These are phyloP conservation scores for Cyberlindnera bimundalis DNA, from an alignment of 805 yeast species.

Conservation along the genomic window DNA sequence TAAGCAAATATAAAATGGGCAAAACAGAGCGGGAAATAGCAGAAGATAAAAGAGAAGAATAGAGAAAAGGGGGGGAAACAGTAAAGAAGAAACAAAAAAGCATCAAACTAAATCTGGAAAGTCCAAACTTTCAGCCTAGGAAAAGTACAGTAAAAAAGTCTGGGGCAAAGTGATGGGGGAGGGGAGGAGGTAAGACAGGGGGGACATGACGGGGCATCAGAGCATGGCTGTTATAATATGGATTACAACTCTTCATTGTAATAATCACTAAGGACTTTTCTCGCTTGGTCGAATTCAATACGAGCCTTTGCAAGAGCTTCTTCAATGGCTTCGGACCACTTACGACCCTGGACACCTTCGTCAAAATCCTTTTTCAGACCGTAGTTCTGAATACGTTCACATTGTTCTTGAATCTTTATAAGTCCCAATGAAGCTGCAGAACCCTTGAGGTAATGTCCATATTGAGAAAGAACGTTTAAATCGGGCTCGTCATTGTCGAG, in stretches of 20 bases:
- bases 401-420: constrained; percentile 73
- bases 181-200: neutral
- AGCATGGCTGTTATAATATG: neutral
- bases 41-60: no score
- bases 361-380: constrained; percentile 46
- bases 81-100: no score
- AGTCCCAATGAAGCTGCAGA: constrained; percentile 93
- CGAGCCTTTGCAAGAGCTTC: constrained; percentile 54
- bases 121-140: no score
- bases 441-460: constrained; percentile 94
- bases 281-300: constrained; percentile 47
- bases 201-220: neutral
- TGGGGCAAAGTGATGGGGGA: neutral
- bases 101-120: no score
- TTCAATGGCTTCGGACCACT: constrained; percentile 37
- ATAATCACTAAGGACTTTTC: constrained; percentile 48
- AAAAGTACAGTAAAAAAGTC: no score
- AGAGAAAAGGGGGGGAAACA: neutral
- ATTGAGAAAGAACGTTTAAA: constrained; percentile 58
- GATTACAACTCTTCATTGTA: constrained; percentile 36
- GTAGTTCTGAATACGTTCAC: constrained; percentile 91
- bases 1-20: no score
- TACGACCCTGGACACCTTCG: constrained; percentile 24
- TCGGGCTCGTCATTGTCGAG: constrained; percentile 33
- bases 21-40: no score